phyloP scores from a whole-genome alignment of 331 rosid species.

The Spiraea crenata region DNA sequence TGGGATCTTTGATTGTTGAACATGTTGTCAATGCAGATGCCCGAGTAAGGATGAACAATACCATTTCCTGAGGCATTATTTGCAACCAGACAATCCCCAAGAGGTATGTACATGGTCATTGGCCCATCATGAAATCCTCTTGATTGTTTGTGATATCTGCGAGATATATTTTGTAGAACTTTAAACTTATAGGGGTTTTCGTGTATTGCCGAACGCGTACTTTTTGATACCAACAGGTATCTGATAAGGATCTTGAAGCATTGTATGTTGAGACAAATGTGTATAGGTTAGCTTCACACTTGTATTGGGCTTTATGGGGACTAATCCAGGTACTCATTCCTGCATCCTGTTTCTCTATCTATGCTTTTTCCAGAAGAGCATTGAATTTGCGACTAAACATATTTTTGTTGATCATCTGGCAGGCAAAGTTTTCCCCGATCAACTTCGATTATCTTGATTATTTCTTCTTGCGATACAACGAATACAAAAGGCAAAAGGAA shows the following conservation, averaged over 20 bases:
- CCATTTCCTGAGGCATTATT: constrained; percentile 81
- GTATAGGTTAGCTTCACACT: constrained; percentile 65
- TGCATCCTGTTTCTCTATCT: constrained; percentile 9
- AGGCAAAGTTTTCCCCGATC: constrained; percentile 84
- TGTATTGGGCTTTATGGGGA: constrained; percentile 95
- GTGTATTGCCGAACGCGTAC: constrained; percentile 14
- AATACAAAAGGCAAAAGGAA: constrained; percentile 68
- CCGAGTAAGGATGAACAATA: constrained; percentile 75
- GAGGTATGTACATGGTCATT: constrained; percentile 44
- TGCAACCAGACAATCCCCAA: constrained; percentile 66
- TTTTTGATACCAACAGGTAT: constrained; percentile 42
- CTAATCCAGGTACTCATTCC: constrained; percentile 65
- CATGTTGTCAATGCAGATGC: constrained; percentile 47
- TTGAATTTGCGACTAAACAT: neutral
- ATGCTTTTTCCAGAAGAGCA: constrained; percentile 5
- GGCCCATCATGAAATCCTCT: too few relatives aligned
- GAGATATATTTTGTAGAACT: neutral
- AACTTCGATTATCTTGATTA: constrained; percentile 73
- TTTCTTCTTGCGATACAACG: constrained; percentile 77
- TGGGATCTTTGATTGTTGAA: constrained; percentile 23
- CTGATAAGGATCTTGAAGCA: constrained; percentile 61
- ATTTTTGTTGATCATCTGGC: constrained; percentile 17
- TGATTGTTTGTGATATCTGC: too few relatives aligned
- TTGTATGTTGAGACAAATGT: constrained; percentile 75
- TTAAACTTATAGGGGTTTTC: neutral